Evolutionary conservation across 1,284 basidiomycete species (phyloP), one percentile per base, ranked within the genome.

Genomic region (Exobasidium rhododendri): DNA sequence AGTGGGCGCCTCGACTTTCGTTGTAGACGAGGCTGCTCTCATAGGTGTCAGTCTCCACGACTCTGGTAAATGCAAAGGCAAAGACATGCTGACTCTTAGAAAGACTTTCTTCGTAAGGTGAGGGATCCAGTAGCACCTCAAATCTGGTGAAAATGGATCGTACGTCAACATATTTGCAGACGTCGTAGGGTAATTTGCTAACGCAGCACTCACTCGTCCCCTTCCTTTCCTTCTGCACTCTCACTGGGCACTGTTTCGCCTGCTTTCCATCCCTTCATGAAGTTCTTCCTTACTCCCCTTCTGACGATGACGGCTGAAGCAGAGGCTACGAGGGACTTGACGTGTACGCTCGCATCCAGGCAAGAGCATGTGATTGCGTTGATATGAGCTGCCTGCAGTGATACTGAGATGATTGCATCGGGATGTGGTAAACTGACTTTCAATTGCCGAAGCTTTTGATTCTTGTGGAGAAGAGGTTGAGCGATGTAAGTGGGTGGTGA

Each of bases 61-160:
- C 20, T 50, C 30, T n/a, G 14, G n/a, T 13, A 22, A 50, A 35
- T 7, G 58, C 58, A 40, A 60, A 60, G 17, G 58, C 58, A 43
- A 60, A 60, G 30, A 60, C 14, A 40, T 52, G 49, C 30, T 17
- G 17, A 45, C 47, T 52, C 17, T 20, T 24, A 17, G 58, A 28
- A 6, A 31, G 30, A 26, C 31, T 44, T 44, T 60, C 58, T 45
- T 60, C 58, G 30, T 43, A 30, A 3, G 58, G 54, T 2, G 50
- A 29, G 20, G 58, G 58, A 53, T 60, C 58, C 20, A 60, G 20
- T 32, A 60, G 17, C 13, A 55, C 22, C 22, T 55, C 52, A 44
- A 58, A 35, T 1, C 14, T 26, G 26, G 56, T 24, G 17, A 26
- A 14, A 29, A 22, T 44, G n/a, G n/a, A n/a, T n/a, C n/a, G n/a